Evolutionary conservation across 2,329 filamentous ascomycete species (phyloP).

Genomic region (Rhynchosporium graminicola): DNA sequence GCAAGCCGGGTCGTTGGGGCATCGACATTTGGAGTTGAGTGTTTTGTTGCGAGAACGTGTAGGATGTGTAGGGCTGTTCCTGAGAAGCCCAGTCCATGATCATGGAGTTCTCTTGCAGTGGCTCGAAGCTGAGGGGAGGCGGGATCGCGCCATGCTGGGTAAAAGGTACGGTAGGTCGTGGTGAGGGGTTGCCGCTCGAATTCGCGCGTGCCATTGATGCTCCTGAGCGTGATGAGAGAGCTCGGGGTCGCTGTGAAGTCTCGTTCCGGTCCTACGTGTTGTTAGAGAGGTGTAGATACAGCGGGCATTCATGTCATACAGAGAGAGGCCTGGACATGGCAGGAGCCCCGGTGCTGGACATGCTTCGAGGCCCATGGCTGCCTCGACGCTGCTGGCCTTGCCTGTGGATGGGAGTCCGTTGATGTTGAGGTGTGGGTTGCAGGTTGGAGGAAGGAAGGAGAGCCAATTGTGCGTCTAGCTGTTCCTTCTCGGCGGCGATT

Average conservation of each 20-base stretch:
- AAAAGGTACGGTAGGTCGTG: conserved; percentile 35
- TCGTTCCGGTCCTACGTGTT: conserved; percentile 35
- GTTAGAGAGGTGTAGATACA: conserved; percentile 32
- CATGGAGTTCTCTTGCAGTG: conserved; percentile 30
- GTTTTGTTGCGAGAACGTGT: conserved; percentile 33
- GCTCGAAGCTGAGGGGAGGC: conserved; percentile 31
- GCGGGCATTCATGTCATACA: conserved; percentile 31
- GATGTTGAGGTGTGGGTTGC: conserved; percentile 27
- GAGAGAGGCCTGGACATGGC: conserved; percentile 35
- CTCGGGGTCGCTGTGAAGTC: conserved; percentile 29
- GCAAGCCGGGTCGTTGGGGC: conserved; percentile 33
- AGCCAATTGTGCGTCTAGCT: conserved; percentile 36
- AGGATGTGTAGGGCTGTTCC: conserved; percentile 35
- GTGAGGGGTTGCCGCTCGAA: conserved; percentile 35
- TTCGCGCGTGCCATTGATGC: conserved; percentile 36
- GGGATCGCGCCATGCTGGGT: conserved; percentile 33
- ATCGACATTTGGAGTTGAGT: conserved; percentile 26
- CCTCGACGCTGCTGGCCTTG: conserved; percentile 33
- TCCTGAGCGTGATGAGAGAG: conserved; percentile 37
- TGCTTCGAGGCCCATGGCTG: conserved; percentile 37
- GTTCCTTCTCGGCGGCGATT: conserved; percentile 33
- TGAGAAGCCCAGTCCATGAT: conserved; percentile 35
- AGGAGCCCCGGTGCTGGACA: conserved; percentile 35
- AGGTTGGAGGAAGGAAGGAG: conserved; percentile 22
- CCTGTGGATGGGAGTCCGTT: conserved; percentile 36